Evolutionary conservation across 306 rosid species (phyloP).

Genomic region (Trifolium dubium): DNA sequence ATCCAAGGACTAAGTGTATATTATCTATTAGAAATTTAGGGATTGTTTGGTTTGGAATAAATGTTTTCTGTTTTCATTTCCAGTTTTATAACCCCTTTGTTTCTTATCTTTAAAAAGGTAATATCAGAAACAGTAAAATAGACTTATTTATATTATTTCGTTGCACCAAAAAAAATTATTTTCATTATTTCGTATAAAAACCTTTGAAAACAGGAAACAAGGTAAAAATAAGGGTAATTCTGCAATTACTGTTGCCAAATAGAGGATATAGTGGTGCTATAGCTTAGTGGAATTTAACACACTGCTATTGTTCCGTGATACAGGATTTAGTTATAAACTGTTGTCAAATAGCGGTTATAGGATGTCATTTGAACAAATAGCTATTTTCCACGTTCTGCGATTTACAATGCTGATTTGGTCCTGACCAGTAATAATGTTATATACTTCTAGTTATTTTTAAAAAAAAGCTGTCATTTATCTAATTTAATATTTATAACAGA

Average conservation of each 20-base stretch:
- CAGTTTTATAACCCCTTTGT: not conserved
- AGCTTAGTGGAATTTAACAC: not conserved
- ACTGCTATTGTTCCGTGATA: not conserved
- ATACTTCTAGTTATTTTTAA: not conserved
- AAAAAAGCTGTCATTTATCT: constrained; percentile 26
- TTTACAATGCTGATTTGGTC: not conserved
- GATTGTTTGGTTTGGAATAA: not conserved
- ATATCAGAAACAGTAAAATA: not conserved
- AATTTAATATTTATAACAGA: constrained; percentile 21
- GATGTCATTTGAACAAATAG: not conserved
- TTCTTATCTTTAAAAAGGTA: not conserved
- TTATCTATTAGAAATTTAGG: not conserved
- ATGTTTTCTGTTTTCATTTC: not conserved
- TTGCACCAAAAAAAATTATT: too few relatives aligned
- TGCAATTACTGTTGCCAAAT: constrained; percentile 1
- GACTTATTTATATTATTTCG: too few relatives aligned
- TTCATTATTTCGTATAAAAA: too few relatives aligned
- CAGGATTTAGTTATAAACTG: not conserved
- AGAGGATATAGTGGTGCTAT: not conserved
- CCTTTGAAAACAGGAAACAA: not conserved
- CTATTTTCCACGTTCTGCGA: not conserved
- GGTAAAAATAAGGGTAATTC: not conserved
- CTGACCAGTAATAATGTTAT: constrained; percentile 8
- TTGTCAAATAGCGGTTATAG: not conserved
- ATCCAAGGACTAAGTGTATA: not conserved